A percentile compares a stretch with the other conserved stretches of the same genome.
phyloP scores from a whole-genome alignment of 257 asterid genomes.

The Schizonepeta tenuifolia region DNA sequence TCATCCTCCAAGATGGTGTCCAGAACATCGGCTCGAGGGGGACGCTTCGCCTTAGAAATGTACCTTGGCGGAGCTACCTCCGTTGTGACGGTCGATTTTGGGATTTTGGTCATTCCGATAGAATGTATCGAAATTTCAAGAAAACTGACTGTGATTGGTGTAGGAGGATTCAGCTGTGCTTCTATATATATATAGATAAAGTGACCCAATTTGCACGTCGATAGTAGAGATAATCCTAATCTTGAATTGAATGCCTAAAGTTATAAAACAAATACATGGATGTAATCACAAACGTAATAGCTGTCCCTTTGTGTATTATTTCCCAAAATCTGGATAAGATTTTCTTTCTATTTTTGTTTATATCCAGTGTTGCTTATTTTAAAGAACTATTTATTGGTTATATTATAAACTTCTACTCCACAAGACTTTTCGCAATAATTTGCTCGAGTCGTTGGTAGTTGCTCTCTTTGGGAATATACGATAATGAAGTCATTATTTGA shows the following conservation, averaged over 20 bases:
- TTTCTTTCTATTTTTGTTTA: background rate
- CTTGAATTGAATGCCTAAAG: slow-evolving; percentile 11
- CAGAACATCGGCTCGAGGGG: slow-evolving; percentile 27
- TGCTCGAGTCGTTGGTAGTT: no score
- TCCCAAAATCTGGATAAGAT: slow-evolving; percentile 14
- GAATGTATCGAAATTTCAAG: no score
- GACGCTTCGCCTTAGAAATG: slow-evolving; percentile 41
- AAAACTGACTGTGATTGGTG: background rate
- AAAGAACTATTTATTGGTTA: no score
- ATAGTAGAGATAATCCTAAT: background rate
- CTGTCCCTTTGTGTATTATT: slow-evolving; percentile 1
- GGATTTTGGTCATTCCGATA: slow-evolving; percentile 43
- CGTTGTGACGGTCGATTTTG: slow-evolving; percentile 36
- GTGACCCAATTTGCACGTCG: slow-evolving; percentile 20
- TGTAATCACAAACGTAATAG: slow-evolving; percentile 8
- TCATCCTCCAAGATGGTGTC: slow-evolving; percentile 57
- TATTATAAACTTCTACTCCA: no score
- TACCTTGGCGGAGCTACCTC: slow-evolving; percentile 58
- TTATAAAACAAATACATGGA: background rate
- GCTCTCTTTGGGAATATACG: no score
- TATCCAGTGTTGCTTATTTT: background rate
- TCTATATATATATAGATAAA: background rate
- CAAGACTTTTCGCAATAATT: background rate
- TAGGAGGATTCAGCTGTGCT: background rate
- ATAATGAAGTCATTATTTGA: no score